Evolutionary conservation across 192 early-diverging fungal species (phyloP).

Genomic region (Dissophora ornata): DNA sequence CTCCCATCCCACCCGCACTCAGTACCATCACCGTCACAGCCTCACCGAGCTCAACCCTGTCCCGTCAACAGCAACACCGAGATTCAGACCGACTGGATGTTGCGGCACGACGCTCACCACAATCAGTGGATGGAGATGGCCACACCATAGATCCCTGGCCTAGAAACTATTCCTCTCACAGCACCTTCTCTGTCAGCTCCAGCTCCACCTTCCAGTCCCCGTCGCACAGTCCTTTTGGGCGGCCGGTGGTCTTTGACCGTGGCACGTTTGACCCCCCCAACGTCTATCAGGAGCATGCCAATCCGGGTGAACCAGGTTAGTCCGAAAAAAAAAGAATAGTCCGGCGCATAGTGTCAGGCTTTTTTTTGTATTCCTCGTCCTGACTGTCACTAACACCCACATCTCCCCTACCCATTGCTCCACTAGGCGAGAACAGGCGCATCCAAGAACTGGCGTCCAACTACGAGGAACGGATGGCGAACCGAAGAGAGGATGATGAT

Average conservation of each 20-base stretch:
- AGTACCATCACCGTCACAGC: neutral
- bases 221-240: conserved; percentile 5
- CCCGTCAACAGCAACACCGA: conserved; percentile 3
- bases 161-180: neutral
- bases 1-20: no score
- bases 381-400: no score
- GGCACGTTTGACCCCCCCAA: conserved; percentile 8
- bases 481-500: no score
- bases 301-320: no score
- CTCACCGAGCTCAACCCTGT: neutral
- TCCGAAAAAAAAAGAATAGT: no score
- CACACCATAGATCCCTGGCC: conserved; percentile 11
- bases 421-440: no score
- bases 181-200: neutral
- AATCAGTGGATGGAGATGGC: neutral
- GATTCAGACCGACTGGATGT: conserved; percentile 10
- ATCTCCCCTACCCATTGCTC: no score
- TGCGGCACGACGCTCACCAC: neutral
- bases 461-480: no score
- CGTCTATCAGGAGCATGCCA: neutral
- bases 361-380: no score
- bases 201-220: neutral
- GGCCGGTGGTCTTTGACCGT: conserved; percentile 25
- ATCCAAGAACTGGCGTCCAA: no score
- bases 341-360: no score